phyloP scores from a whole-genome alignment of 2,329 filamentous ascomycete genomes.

The Ceratocystis ficicola region DNA sequence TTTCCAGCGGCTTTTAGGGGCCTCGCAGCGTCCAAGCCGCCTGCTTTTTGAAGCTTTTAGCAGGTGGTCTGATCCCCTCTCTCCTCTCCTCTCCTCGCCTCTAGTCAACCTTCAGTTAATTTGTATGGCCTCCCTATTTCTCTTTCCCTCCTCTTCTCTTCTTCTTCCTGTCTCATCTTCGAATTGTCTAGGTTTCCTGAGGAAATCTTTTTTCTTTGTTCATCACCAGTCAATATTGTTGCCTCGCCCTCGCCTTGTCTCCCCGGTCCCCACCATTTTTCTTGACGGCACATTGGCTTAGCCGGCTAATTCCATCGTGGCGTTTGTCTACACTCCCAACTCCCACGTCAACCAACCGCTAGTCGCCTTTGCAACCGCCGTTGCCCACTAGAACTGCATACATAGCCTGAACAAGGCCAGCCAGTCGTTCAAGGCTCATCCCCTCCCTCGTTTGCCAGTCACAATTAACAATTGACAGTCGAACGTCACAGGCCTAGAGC shows the following conservation, averaged over 20 bases:
- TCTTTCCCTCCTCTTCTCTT: conserved; percentile 2
- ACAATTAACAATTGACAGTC: not conserved
- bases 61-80: conserved; percentile 12
- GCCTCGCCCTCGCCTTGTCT: too few species aligned
- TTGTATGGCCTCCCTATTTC: not conserved
- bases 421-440: conserved; percentile 17
- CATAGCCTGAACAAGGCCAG: conserved; percentile 16
- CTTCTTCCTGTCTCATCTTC: not conserved
- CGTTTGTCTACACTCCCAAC: not conserved
- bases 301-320: not conserved
- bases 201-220: too few species aligned
- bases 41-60: not conserved
- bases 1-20: not conserved
- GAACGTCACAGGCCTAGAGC: too few species aligned
- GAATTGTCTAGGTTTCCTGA: too few species aligned
- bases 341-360: not conserved
- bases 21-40: not conserved
- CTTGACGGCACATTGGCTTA: not conserved
- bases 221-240: too few species aligned
- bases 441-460: conserved; percentile 15
- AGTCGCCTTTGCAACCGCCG: not conserved
- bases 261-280: too few species aligned
- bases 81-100: not conserved
- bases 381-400: not conserved
- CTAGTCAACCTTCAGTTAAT: not conserved